Evolutionary conservation across 2,329 filamentous ascomycete species (phyloP), one percentile per base, ranked within the genome.

Genomic region (Podosphaera xanthii): DNA sequence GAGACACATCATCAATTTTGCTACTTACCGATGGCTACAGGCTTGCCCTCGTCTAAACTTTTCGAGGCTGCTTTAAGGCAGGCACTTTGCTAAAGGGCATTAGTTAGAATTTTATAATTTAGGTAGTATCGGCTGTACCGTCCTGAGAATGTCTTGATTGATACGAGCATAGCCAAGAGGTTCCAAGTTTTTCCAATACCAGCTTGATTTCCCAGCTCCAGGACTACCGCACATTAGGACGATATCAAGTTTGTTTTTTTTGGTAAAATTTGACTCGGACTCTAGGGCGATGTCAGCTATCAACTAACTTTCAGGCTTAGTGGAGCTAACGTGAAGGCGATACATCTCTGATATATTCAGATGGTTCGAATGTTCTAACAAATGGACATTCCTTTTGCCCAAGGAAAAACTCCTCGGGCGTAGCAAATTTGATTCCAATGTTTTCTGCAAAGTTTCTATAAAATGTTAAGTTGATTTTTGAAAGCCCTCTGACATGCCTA

Each of bases 351-450:
- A 80, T 71, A 65, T 84, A 82, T 2, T 74, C 69, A 0, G 72
- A 71, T 22, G 90, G 79, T 62, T 96, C 83, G 65, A 97, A 94
- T 0, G 79, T 74, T 59, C 86, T 77, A 8, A 71, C 71, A 67
- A 87, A 92, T 0, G 80, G 77, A 63, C 82, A 77, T 0, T 84
- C 75, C 33, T 77, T 67, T 64, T 87, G 79, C 1, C 77, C 77
- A 0, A 91, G 77, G 68, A 97, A 97, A 72, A 84, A 95, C 70
- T 96, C 90, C 68, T 98, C 92, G 0, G 92, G 92, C 0, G 91
- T 95, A 60, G 82, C 74, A 69, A 91, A 98, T 10, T 73, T 69
- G 63, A 98, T 80, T 3, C 87, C 87, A 10, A 90, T 72, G 67
- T 98, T 97, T 62, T 83, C 76, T 2, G 92, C 91, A 65, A 97